phyloP scores from a whole-genome alignment of 805 yeast species.

The Maudiozyma turicensis region DNA sequence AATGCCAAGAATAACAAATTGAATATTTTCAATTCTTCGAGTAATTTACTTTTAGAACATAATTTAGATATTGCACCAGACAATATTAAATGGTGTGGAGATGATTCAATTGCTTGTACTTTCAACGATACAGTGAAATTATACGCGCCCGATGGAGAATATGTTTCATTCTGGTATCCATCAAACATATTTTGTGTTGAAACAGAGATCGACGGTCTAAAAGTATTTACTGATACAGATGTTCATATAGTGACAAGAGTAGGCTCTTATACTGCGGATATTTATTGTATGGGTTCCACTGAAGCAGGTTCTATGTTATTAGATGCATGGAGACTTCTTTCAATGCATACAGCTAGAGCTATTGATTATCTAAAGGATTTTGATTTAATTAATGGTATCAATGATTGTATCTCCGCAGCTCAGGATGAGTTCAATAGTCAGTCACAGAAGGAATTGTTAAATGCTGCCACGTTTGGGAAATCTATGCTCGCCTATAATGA shows the following conservation, averaged over 20 bases:
- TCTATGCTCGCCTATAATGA: conserved; percentile 39
- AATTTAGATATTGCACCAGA: conserved; percentile 29
- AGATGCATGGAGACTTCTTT: conserved; percentile 65
- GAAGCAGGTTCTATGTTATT: conserved; percentile 73
- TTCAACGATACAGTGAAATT: conserved; percentile 57
- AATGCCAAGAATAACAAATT: conserved; percentile 34
- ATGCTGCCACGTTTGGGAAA: conserved; percentile 84
- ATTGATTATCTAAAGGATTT: conserved; percentile 60
- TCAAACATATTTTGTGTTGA: conserved; percentile 34
- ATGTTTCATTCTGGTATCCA: conserved; percentile 39
- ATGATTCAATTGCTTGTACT: conserved; percentile 59
- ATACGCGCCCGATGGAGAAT: conserved; percentile 57
- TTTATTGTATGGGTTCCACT: conserved; percentile 76
- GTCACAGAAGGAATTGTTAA: conserved; percentile 71
- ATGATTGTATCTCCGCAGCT: conserved; percentile 64
- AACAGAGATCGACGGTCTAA: conserved; percentile 62
- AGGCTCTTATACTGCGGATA: conserved; percentile 41
- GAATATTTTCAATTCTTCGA: conserved; percentile 36
- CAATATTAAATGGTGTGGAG: conserved; percentile 72
- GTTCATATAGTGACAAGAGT: conserved; percentile 61
- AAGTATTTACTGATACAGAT: conserved; percentile 47
- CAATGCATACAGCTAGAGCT: conserved; percentile 65
- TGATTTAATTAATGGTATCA: conserved; percentile 50
- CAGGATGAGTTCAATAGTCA: conserved; percentile 63
- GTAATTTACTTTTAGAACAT: conserved; percentile 18